These are phyloP conservation scores for Claviceps purpurea DNA, from an alignment of 2,329 filamentous ascomycete species.

Conservation along the genomic window DNA sequence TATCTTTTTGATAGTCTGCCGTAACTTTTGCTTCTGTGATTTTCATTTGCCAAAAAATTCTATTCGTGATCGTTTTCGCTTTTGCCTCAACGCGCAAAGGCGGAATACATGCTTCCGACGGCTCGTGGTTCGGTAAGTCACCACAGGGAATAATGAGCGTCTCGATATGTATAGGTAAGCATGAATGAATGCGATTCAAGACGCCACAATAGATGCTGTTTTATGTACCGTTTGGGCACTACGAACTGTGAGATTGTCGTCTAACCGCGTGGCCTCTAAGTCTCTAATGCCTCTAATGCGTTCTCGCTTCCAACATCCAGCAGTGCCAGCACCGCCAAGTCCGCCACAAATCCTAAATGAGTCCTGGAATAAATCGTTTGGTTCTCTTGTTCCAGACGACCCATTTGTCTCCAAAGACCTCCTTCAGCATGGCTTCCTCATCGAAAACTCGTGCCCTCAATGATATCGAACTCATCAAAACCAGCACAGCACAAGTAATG, in stretches of 20 bases:
- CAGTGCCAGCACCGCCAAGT: background rate
- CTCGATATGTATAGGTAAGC: no score
- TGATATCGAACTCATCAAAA: background rate
- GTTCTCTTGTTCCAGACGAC: slow-evolving; percentile 33
- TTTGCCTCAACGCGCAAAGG: background rate
- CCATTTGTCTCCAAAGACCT: slow-evolving; percentile 34
- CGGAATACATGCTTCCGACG: no score
- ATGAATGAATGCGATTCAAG: no score
- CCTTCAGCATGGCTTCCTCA: slow-evolving; percentile 36
- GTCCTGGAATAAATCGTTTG: slow-evolving; percentile 31
- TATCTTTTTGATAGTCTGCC: no score
- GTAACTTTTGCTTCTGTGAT: no score
- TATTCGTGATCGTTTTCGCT: background rate
- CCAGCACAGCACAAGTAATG: background rate
- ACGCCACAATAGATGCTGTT: no score
- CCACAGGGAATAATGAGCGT: no score
- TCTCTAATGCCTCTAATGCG: background rate
- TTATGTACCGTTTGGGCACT: no score
- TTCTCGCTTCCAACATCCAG: background rate
- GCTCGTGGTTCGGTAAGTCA: no score
- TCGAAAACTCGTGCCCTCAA: slow-evolving; percentile 24
- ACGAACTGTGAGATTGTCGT: no score
- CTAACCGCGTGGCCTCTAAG: background rate
- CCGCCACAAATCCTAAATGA: background rate
- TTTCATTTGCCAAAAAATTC: no score